A percentile compares a stretch with the other conserved stretches of the same genome.
Conservation (phyloP, 176 grass and related monocot genomes). For the Areca catechu region DNA sequence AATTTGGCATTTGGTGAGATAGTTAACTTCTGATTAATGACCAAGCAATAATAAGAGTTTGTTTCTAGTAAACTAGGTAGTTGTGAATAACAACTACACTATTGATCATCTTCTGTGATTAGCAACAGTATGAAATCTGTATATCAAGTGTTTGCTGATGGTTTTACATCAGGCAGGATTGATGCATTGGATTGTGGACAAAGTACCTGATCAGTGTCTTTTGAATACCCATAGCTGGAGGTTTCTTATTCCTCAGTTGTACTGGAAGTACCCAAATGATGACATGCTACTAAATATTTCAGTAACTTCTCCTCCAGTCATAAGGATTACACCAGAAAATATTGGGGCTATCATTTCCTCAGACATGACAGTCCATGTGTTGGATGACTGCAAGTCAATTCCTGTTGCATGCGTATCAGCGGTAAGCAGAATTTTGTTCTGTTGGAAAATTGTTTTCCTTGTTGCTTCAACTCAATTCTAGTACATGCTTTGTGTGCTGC, state of each 20-base stretch:
- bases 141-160: too few relatives aligned
- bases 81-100: too few relatives aligned
- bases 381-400: constrained; percentile 45
- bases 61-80: too few relatives aligned
- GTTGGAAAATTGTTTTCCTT: constrained; percentile 3
- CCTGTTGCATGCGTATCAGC: constrained; percentile 77
- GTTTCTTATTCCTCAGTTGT: constrained; percentile 75
- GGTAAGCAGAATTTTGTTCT: constrained; percentile 32
- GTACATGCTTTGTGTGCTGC: too few relatives aligned
- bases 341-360: constrained; percentile 57
- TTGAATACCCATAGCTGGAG: constrained; percentile 82
- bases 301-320: constrained; percentile 50
- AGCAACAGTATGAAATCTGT: too few relatives aligned
- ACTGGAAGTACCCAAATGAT: constrained; percentile 58
- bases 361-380: constrained; percentile 55
- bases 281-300: constrained; percentile 79
- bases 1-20: too few relatives aligned
- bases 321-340: constrained; percentile 53
- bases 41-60: too few relatives aligned
- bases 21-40: too few relatives aligned
- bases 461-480: too few relatives aligned
- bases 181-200: constrained; percentile 66
- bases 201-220: constrained; percentile 67
- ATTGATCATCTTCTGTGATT: too few relatives aligned
- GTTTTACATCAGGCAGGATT: constrained; percentile 54